Evolutionary conservation across 179 eudicot genomes (phyloP), one percentile per base, ranked within the genome.

Genomic region (Actinidia polygama): DNA sequence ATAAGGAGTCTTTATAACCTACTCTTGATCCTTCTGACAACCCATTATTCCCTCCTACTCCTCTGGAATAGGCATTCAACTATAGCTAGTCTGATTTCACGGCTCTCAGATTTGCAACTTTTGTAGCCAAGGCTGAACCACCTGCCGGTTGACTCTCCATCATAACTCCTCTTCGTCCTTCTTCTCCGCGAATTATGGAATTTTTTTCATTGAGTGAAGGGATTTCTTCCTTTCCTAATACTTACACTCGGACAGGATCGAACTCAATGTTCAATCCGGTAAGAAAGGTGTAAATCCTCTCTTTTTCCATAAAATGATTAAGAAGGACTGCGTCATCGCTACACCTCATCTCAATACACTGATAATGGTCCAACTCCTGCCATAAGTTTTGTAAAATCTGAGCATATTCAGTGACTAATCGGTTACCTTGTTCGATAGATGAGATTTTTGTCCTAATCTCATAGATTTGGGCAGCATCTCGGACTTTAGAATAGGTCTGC

Each of bases 401-500:
- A 10, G 70, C 44, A 24, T 66, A 66, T 24, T 66, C 44, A 66
- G 36, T n/a, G 4, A 66, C 70, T 7, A 9, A 10, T 11, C 44
- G 36, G 36, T 30, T n/a, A 21, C 70, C 70, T 66, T 23, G 70
- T 66, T 66, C 23, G 21, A 40, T 26, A 21, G 44, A 1, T 1
- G 16, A 23, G 3, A 26, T 66, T 24, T 66, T 66, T 6, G n/a
- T 19, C 50, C 36, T 68, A 14, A 68, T 36, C n/a, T 68, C 49
- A 15, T 68, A 68, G 18, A 68, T 40, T 68, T 68, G 73, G 1
- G 73, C 21, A 11, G n/a, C 75, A 71, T 71, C 75, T 46, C 7
- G 53, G 14, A 47, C 75, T 19, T 71, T 71, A n/a, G 75, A 71
- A 40, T 68, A 68, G 6, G n/a, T 36, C n/a, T 36, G 73, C n/a